Percentiles rank a stretch among this genome's conserved stretches.
These are phyloP conservation scores for Geotrichum reessii DNA, from an alignment of 1,139 yeast species.

Conservation along the genomic window DNA sequence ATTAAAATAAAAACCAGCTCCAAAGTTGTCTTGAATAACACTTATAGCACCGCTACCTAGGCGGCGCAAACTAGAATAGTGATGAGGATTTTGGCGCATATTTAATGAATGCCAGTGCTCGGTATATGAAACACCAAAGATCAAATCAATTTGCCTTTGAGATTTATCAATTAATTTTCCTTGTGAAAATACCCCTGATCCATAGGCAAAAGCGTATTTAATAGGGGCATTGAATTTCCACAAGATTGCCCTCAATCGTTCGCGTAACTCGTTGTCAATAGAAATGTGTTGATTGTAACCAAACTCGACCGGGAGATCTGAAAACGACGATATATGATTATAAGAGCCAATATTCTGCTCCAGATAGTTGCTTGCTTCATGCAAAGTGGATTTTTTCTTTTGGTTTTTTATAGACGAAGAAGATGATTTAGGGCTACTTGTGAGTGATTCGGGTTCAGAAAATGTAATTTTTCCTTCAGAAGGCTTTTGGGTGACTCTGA, in stretches of 20 bases:
- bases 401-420: background rate
- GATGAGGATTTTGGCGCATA: slow-evolving; percentile 57
- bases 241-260: slow-evolving; percentile 48
- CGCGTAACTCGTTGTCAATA: slow-evolving; percentile 43
- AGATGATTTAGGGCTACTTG: background rate
- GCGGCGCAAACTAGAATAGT: slow-evolving; percentile 63
- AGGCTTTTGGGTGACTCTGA: background rate
- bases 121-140: slow-evolving; percentile 75
- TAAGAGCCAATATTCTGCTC: slow-evolving; percentile 27
- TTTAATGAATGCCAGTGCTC: slow-evolving; percentile 71
- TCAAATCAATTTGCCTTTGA: slow-evolving; percentile 75
- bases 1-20: slow-evolving; percentile 91
- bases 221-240: slow-evolving; percentile 64
- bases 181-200: slow-evolving; percentile 89
- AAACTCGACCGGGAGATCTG: slow-evolving; percentile 48
- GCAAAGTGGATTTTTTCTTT: slow-evolving; percentile 4
- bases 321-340: slow-evolving; percentile 36
- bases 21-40: slow-evolving; percentile 54
- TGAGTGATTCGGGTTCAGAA: background rate
- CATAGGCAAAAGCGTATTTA: slow-evolving; percentile 81
- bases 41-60: slow-evolving; percentile 60
- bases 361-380: slow-evolving; percentile 21
- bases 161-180: slow-evolving; percentile 40
- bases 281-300: slow-evolving; percentile 55
- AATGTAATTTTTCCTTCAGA: background rate